These are phyloP conservation scores for Brasilioporus rufonigricans DNA, from an alignment of 768 basidiomycete genomes.

Conservation along the genomic window DNA sequence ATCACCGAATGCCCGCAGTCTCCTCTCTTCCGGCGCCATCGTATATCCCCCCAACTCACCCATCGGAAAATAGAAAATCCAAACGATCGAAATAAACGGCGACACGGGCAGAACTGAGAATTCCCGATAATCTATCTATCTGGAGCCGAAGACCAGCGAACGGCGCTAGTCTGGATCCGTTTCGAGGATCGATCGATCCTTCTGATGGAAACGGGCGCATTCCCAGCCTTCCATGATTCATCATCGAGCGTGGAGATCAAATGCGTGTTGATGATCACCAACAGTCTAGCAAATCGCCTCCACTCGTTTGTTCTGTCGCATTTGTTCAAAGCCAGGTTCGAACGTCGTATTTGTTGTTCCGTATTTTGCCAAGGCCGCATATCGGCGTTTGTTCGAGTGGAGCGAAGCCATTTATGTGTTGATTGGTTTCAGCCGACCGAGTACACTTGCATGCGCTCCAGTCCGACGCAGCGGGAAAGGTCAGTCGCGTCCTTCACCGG, in stretches of 20 bases:
- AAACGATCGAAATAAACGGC: no score
- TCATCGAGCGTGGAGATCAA: constrained; percentile 8
- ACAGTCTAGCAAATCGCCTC: constrained; percentile 1
- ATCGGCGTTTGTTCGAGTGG: neutral
- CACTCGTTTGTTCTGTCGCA: neutral
- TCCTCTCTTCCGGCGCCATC: constrained; percentile 13
- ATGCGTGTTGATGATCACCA: neutral
- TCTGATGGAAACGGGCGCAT: constrained; percentile 31
- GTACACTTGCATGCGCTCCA: neutral
- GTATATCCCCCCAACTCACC: neutral
- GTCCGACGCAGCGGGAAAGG: neutral
- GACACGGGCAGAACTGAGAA: neutral
- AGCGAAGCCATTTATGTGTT: neutral
- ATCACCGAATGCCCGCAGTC: constrained; percentile 9
- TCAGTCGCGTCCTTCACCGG: constrained; percentile 7
- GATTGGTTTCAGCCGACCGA: constrained; percentile 4
- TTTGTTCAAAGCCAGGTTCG: neutral
- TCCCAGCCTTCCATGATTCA: constrained; percentile 3
- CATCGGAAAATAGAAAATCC: constrained; percentile 4
- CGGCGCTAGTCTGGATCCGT: constrained; percentile 13
- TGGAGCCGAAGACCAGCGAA: constrained; percentile 8
- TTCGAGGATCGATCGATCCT: constrained; percentile 27
- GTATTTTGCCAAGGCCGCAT: constrained; percentile 1
- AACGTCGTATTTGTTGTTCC: neutral
- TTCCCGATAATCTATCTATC: constrained; percentile 4